A percentile compares a stretch with the other conserved stretches of the same genome.
Evolutionary conservation across 148 eudicot genomes (phyloP).

Genomic region (Vaccinium myrtillus): DNA sequence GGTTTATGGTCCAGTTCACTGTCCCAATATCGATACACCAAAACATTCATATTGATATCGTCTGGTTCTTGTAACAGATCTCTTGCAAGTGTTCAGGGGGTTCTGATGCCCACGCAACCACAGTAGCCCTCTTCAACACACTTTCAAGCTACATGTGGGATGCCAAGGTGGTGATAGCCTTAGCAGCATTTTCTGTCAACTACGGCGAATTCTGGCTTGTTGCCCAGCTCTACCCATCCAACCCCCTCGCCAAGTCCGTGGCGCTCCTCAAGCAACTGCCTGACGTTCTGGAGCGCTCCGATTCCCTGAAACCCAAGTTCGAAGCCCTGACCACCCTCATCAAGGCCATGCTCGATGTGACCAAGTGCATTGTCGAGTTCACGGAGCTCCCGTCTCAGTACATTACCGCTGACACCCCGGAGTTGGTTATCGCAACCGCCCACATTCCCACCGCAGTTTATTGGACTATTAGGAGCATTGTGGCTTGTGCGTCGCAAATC

Average conservation of each 20-base stretch:
- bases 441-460: constrained; percentile 86
- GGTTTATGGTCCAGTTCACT: too few relatives aligned
- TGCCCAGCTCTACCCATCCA: constrained; percentile 41
- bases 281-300: constrained; percentile 52
- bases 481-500: constrained; percentile 68
- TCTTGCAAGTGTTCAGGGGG: constrained; percentile 83
- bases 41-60: too few relatives aligned
- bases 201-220: constrained; percentile 93
- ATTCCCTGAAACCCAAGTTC: constrained; percentile 54
- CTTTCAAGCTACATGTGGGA: constrained; percentile 86
- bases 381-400: constrained; percentile 63
- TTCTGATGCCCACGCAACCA: constrained; percentile 70
- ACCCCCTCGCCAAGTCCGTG: constrained; percentile 77
- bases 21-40: too few relatives aligned
- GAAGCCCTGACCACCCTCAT: constrained; percentile 59
- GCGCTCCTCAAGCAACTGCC: constrained; percentile 77
- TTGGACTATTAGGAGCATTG: constrained; percentile 86
- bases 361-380: constrained; percentile 60
- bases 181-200: constrained; percentile 68
- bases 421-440: constrained; percentile 43
- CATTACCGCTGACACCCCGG: constrained; percentile 54
- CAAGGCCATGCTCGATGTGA: constrained; percentile 62
- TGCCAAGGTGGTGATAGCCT: constrained; percentile 68
- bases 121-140: constrained; percentile 62
- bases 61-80: constrained; percentile 41